Conservation (phyloP, 306 rosid species). For the Sphenostylis stenocarpa region DNA sequence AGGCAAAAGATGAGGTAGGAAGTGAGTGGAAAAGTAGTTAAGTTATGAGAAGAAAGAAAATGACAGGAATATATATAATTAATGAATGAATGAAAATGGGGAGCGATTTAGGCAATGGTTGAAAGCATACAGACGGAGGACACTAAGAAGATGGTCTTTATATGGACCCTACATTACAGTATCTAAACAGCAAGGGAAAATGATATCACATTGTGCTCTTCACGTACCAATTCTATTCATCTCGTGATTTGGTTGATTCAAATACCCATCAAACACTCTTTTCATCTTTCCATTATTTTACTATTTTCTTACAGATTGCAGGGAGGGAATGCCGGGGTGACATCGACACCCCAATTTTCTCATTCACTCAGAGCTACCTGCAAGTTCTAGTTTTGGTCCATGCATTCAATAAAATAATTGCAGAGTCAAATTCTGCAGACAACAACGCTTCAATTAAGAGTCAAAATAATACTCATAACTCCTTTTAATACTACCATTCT, state of each 20-base stretch:
- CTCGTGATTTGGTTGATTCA: slow-evolving; percentile 8
- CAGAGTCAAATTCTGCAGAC: not conserved
- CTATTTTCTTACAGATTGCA: slow-evolving; percentile 2
- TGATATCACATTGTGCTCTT: slow-evolving; percentile 31
- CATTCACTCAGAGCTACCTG: not conserved
- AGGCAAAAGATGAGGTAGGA: not conserved
- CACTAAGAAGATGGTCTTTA: slow-evolving; percentile 20
- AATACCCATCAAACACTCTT: not conserved
- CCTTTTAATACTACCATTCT: too few species aligned
- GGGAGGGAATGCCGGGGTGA: slow-evolving; percentile 44
- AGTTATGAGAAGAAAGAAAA: not conserved
- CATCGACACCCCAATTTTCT: slow-evolving; percentile 30
- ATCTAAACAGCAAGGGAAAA: not conserved
- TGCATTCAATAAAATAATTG: not conserved
- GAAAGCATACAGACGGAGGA: slow-evolving; percentile 27
- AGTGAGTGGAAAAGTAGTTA: slow-evolving; percentile 10
- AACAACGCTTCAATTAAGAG: not conserved
- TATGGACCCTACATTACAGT: slow-evolving; percentile 1
- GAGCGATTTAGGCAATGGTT: slow-evolving; percentile 42
- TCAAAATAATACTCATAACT: not conserved
- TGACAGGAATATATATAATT: not conserved
- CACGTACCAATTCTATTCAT: slow-evolving; percentile 25
- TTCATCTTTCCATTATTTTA: not conserved
- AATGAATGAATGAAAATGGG: not conserved
- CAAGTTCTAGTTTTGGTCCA: not conserved